Evolutionary conservation across 2,329 filamentous ascomycete species (phyloP).

Genomic region (Ophiosphaerella narmari): DNA sequence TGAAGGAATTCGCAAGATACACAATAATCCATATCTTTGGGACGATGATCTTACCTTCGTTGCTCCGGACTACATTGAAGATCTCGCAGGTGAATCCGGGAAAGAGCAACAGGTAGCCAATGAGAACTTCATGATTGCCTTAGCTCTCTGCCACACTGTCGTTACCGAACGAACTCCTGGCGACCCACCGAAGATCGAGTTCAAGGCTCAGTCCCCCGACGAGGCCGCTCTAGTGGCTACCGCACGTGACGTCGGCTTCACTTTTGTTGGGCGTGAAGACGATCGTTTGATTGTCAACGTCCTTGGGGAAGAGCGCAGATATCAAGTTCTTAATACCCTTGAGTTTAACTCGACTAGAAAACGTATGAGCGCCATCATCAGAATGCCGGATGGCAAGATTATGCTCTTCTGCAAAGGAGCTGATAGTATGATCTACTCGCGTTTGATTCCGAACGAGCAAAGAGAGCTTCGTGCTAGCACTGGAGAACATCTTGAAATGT

Average conservation of each 20-base stretch:
- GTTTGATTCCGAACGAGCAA: constrained; percentile 84
- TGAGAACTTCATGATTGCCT: constrained; percentile 88
- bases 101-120: constrained; percentile 76
- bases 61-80: constrained; percentile 83
- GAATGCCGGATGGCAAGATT: constrained; percentile 90
- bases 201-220: constrained; percentile 96
- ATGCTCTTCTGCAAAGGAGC: constrained; percentile 96
- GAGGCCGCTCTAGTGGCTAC: constrained; percentile 94
- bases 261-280: constrained; percentile 77
- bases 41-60: constrained; percentile 92
- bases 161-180: constrained; percentile 88
- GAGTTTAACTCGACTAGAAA: constrained; percentile 98
- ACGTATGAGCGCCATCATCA: constrained; percentile 95
- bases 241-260: constrained; percentile 93
- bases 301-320: constrained; percentile 82
- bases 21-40: constrained; percentile 88
- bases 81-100: constrained; percentile 78
- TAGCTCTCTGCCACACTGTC: constrained; percentile 96
- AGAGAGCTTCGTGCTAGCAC: constrained; percentile 79
- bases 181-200: constrained; percentile 88
- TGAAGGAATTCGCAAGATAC: constrained; percentile 71
- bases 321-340: constrained; percentile 87
- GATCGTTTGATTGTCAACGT: constrained; percentile 86
- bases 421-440: constrained; percentile 95
- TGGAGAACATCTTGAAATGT: constrained; percentile 94